Evolutionary conservation across 805 yeast genomes (phyloP).

Genomic region (Teunomyces pallodes): DNA sequence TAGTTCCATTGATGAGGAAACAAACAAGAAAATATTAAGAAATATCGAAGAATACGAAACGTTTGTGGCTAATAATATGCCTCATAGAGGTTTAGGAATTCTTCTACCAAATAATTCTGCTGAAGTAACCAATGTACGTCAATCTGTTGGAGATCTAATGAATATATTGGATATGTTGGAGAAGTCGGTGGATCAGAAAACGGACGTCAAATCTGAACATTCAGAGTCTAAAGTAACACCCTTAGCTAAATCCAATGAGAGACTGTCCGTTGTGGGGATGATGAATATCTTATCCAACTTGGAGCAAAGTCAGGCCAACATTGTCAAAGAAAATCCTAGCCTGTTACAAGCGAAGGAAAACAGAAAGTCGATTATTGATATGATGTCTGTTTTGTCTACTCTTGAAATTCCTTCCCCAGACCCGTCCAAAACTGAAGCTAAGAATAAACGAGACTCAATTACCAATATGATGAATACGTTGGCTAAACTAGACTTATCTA

Average conservation of each 20-base stretch:
- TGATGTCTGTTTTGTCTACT: conserved; percentile 28
- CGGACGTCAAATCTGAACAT: neutral
- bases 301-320: conserved; percentile 10
- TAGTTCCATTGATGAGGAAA: conserved; percentile 20
- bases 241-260: neutral
- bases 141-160: conserved; percentile 31
- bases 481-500: conserved; percentile 12
- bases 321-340: conserved; percentile 8
- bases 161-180: conserved; percentile 15
- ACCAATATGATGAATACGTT: conserved; percentile 24
- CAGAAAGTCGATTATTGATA: conserved; percentile 29
- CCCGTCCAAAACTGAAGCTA: neutral
- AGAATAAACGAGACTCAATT: conserved; percentile 18
- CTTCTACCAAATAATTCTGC: neutral
- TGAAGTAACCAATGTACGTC: conserved; percentile 10
- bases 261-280: conserved; percentile 15
- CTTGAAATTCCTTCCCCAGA: conserved; percentile 10
- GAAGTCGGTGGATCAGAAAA: neutral
- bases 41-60: conserved; percentile 15
- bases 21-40: conserved; percentile 11
- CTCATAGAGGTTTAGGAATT: neutral
- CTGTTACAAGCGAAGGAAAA: conserved; percentile 14
- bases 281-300: conserved; percentile 13
- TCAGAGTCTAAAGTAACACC: neutral
- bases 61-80: conserved; percentile 5